phyloP scores from a whole-genome alignment of 2,329 filamentous ascomycete genomes.

The Aspergillus sp. region DNA sequence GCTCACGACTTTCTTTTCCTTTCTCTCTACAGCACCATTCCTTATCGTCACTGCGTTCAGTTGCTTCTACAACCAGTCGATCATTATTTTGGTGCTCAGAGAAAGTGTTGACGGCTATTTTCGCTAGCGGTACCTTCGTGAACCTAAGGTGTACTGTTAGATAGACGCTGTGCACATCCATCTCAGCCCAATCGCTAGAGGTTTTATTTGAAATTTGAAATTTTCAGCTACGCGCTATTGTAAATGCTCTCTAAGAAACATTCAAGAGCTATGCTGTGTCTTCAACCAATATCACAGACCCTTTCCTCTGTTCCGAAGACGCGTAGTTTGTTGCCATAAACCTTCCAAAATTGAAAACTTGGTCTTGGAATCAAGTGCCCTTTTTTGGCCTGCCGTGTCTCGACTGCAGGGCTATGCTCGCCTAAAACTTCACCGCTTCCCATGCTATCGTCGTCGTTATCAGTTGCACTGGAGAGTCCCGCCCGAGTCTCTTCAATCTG shows the following conservation, averaged over 20 bases:
- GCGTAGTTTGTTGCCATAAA: slow-evolving; percentile 60
- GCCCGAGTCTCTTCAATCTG: neutral
- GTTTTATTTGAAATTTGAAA: neutral
- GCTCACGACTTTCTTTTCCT: slow-evolving; percentile 32
- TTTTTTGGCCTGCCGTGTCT: slow-evolving; percentile 25
- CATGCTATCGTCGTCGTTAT: neutral
- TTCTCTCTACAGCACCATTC: slow-evolving; percentile 68
- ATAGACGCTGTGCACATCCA: slow-evolving; percentile 86
- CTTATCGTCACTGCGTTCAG: slow-evolving; percentile 90
- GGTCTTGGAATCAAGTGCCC: slow-evolving; percentile 54
- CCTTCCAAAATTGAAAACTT: slow-evolving; percentile 54
- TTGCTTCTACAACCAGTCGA: slow-evolving; percentile 73
- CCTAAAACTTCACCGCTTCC: neutral
- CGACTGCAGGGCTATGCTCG: slow-evolving; percentile 8
- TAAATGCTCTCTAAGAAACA: neutral
- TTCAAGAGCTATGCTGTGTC: neutral
- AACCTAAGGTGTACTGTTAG: slow-evolving; percentile 84
- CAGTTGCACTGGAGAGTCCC: neutral
- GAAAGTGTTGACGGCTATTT: slow-evolving; percentile 78
- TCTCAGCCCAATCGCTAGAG: neutral
- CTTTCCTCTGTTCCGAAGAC: slow-evolving; percentile 61
- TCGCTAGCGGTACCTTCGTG: slow-evolving; percentile 94
- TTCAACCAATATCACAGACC: slow-evolving; percentile 32
- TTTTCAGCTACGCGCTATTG: neutral
- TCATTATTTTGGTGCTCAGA: slow-evolving; percentile 91